Evolutionary conservation across 306 rosid species (phyloP).

Genomic region (Dalbergia oliveri): DNA sequence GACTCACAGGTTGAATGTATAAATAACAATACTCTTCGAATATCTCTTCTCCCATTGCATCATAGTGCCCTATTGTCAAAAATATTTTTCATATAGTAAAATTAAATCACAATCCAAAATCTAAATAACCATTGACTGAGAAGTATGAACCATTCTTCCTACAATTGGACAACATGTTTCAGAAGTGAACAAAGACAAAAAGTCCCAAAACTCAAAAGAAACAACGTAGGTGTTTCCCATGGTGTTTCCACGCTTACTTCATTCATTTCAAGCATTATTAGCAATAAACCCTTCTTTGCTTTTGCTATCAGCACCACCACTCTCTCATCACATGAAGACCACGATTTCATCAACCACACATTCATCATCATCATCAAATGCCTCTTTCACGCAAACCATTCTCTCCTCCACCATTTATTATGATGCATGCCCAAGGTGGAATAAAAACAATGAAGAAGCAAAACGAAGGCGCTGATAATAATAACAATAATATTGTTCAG

Average conservation of each 20-base stretch:
- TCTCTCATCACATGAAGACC: slow-evolving; percentile 14
- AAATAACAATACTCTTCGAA: too few relatives aligned
- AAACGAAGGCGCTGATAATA: not conserved
- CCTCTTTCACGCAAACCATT: slow-evolving; percentile 29
- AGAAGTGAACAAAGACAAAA: too few relatives aligned
- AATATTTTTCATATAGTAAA: too few relatives aligned
- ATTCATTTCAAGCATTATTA: too few relatives aligned
- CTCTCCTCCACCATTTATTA: not conserved
- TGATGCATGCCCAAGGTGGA: not conserved
- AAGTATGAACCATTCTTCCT: too few relatives aligned
- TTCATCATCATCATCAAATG: slow-evolving; percentile 23
- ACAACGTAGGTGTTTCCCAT: slow-evolving; percentile 34
- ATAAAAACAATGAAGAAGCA: not conserved
- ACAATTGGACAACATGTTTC: too few relatives aligned
- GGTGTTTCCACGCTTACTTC: not conserved
- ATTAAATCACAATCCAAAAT: too few relatives aligned
- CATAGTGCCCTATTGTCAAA: too few relatives aligned
- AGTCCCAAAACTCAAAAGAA: not conserved
- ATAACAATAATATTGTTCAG: not conserved
- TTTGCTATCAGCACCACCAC: not conserved
- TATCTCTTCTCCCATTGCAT: too few relatives aligned
- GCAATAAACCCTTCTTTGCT: too few relatives aligned
- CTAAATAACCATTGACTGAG: too few relatives aligned
- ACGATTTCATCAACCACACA: not conserved
- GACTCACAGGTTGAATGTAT: too few relatives aligned